Base-by-base conservation (phyloP, 768 basidiomycete genomes). In the Lactarius hengduanensis region DNA sequence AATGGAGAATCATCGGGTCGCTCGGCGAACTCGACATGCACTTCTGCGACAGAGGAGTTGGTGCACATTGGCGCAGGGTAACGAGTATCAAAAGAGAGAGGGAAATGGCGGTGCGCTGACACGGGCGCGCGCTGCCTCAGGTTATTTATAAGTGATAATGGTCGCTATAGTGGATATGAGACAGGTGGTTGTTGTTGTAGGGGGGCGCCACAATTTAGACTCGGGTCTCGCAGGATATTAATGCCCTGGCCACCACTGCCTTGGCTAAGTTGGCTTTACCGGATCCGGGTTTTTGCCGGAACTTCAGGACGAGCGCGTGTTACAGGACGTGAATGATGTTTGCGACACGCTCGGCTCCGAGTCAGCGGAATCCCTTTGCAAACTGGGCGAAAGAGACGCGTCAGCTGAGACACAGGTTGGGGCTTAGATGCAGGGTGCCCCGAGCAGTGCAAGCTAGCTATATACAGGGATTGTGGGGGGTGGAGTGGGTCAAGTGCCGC, bases 1-100 rank as follows among this genome's bases (percentile, higher is more conserved):
- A 68, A 6, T 0, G 69, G 69, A 15, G 69, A n/a, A 32, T 69
- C 66, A 3, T 64, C 66, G 20, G 69, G 69, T 30, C 69, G 66
- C 28, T 59, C 61, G 10, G 68, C 68, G 41, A 69, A 61, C 22
- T 69, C 62, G 34, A 69, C 66, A 7, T 64, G 58, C 22, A 69
- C 69, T 58, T 67, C 65, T 6, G 61, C 20, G 32, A 59, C 58
- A 1, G 41, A n/a, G 59, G 66, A 50, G 22, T 34, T 7, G 41
- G 45, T 56, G 45, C 50, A 34, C 66, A 67, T 67, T 57, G 41
- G 30, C 26, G 38, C 20, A 20, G 28, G 18, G 30, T 61, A 7
- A 4, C 15, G 30, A 3, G 53, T 54, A 41, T 45, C 18, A 18
- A 53, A 22, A 26, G 26, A 15, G 50, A 15, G 50, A n/a, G 16